Conservation (phyloP, 768 basidiomycete species). For the Collybia nuda region DNA sequence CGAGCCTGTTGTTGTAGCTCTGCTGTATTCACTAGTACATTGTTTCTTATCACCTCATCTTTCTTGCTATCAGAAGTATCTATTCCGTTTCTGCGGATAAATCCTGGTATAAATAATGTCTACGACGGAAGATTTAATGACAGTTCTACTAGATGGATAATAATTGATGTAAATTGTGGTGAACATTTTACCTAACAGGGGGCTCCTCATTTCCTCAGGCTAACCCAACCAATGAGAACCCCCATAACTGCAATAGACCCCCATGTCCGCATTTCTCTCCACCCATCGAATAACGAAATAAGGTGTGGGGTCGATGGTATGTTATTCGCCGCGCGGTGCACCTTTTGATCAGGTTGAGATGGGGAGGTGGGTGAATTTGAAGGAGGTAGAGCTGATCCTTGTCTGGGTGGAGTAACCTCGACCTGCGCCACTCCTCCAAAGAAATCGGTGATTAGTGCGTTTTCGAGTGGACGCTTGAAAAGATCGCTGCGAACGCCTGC, state of each 20-base stretch:
- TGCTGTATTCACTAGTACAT: constrained; percentile 1
- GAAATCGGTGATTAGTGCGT: constrained; percentile 76
- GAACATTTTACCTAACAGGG: no score
- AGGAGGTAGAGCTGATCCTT: background rate
- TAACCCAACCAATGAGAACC: constrained; percentile 28
- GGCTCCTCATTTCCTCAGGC: constrained; percentile 10
- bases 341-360: background rate
- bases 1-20: constrained; percentile 1
- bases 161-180: no score
- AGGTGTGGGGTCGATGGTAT: background rate
- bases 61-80: background rate
- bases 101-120: background rate
- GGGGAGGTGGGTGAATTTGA: background rate
- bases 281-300: background rate
- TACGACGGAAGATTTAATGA: background rate
- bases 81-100: background rate
- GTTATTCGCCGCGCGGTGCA: background rate
- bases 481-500: constrained; percentile 89
- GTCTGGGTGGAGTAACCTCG: constrained; percentile 45
- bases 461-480: constrained; percentile 65
- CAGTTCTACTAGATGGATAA: background rate
- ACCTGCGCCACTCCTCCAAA: constrained; percentile 87
- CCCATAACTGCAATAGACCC: constrained; percentile 24
- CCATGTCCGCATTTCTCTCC: constrained; percentile 25
- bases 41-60: background rate